Base-by-base conservation (phyloP, 2,329 filamentous ascomycete genomes). In the Tolypocladium cylindrosporum region DNA sequence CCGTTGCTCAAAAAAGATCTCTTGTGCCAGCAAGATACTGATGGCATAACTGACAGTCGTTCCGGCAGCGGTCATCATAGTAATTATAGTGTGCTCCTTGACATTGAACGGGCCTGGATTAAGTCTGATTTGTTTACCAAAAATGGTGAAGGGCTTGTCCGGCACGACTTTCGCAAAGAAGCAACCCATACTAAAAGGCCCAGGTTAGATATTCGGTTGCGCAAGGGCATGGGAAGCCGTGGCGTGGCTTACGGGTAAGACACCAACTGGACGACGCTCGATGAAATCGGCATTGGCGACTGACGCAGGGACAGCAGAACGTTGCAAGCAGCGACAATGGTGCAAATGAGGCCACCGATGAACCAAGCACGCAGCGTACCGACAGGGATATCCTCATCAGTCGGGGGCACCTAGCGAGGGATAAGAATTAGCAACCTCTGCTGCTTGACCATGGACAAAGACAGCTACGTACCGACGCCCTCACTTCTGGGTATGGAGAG, bases 351-450 rank as follows among this genome's bases (percentile, higher is more conserved):
- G 56, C 82, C 62, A 37, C 83, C 83, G 57, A 86, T 80, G 6
- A 68, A 62, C 83, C 83, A 86, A 10, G 82, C 81, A 24, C 83
- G 82, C 59, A 86, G 74, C 3, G 83, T 86, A 66, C 80, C 81
- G 58, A 76, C 72, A 8, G 79, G 76, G 2, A 80, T 65, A 24
- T 82, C 79, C 55, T 81, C 78, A 57, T 78, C 74, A 59, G 79
- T 80, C n/a, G 75, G 68, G 6, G 66, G 66, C 6, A 66, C 63
- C 65, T 65, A 50, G 24, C 2, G 40, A 8, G n/a, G 24, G 21
- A 10, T 16, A 24, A 36, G 2, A 4, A 11, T 51, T 10, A 51
- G 48, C 4, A 31, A 6, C 19, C 9, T 19, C 9, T 51, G 48
- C 16, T 21, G 31, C 31, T 36, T 13, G 19, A 2, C 9, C 16